Evolutionary conservation across 495 filamentous ascomycete species (phyloP).

Genomic region (Tuber brumale): DNA sequence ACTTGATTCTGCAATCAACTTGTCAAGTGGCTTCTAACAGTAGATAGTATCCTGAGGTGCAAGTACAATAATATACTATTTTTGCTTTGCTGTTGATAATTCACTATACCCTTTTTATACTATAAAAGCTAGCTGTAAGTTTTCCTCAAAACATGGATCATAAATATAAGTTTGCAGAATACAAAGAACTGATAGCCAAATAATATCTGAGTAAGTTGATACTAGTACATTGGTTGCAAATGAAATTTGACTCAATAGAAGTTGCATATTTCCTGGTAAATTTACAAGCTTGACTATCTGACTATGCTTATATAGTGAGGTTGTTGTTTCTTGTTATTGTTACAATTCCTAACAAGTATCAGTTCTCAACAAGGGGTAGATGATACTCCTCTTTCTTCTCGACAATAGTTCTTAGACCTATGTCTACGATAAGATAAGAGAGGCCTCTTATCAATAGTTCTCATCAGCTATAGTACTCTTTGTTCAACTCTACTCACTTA

Average conservation of each 20-base stretch:
- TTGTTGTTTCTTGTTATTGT: no score
- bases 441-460: no score
- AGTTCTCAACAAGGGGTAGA: no score
- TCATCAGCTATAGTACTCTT: no score
- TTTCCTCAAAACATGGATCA: background rate
- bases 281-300: background rate
- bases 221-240: background rate
- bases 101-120: background rate
- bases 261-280: background rate
- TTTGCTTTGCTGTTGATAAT: background rate
- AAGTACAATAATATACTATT: background rate
- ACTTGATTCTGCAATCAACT: slow-evolving; percentile 4
- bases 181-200: background rate
- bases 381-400: no score
- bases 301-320: no score
- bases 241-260: background rate
- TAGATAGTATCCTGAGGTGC: background rate
- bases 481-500: no score
- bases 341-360: no score
- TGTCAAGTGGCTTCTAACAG: background rate
- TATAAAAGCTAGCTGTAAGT: background rate
- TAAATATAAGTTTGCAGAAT: no score
- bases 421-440: no score
- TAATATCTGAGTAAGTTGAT: slow-evolving; percentile 3
- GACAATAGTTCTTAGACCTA: no score